These are phyloP conservation scores for Phialemoniopsis sp. DNA, from an alignment of 2,329 filamentous ascomycete species.

Conservation along the genomic window DNA sequence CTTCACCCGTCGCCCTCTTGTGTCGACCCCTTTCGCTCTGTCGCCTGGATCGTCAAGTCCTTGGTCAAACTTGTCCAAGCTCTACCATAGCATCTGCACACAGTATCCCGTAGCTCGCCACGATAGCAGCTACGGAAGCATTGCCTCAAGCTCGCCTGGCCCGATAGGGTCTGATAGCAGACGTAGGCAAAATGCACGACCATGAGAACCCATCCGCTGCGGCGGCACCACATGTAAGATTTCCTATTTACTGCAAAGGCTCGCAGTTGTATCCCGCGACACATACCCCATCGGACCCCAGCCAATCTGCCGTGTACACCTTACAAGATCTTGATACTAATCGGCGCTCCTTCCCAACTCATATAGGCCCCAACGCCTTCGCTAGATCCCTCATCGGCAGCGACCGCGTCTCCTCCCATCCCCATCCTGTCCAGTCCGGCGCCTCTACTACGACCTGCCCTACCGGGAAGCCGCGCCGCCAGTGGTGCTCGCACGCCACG, in stretches of 20 bases:
- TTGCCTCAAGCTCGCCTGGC: no score
- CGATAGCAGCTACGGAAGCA: no score
- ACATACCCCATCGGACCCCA: no score
- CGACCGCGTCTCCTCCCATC: constrained; percentile 27
- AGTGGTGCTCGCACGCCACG: constrained; percentile 65
- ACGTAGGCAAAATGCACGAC: constrained; percentile 11
- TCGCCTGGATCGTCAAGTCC: no score
- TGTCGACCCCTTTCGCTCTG: no score
- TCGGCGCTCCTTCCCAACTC: background rate
- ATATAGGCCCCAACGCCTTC: constrained; percentile 5
- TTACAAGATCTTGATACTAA: background rate
- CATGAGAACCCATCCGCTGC: constrained; percentile 6
- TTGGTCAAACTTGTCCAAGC: no score
- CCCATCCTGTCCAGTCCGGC: constrained; percentile 71
- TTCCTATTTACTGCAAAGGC: no score
- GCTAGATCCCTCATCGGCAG: constrained; percentile 1
- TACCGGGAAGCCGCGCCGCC: constrained; percentile 64
- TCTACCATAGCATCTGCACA: no score
- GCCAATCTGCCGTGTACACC: constrained; percentile 4
- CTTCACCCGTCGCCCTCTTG: no score
- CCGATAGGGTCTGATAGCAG: background rate
- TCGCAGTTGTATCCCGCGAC: no score
- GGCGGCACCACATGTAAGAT: constrained; percentile 6
- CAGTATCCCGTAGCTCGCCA: no score
- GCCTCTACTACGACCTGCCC: constrained; percentile 77